Conservation (phyloP, 495 filamentous ascomycete species). For the Lophiostoma macrostomum region DNA sequence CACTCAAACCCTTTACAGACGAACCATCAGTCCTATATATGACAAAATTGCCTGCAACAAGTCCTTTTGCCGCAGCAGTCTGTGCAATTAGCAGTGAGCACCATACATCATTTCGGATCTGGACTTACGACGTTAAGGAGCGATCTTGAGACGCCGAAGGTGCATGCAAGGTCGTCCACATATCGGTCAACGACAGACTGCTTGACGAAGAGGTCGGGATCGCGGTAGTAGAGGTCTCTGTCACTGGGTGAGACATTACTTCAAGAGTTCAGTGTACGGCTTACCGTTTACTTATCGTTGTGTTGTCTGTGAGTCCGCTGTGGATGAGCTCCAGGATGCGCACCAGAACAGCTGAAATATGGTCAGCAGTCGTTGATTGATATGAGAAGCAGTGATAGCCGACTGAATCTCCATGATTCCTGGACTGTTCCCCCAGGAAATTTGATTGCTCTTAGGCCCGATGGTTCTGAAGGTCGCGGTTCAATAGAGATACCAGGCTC, state of each 20-base stretch:
- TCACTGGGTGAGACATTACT: background rate
- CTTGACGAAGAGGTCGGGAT: conserved; percentile 72
- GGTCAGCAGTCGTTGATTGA: conserved; percentile 12
- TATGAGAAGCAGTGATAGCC: background rate
- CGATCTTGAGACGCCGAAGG: conserved; percentile 60
- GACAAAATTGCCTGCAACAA: conserved; percentile 56
- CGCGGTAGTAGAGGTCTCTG: conserved; percentile 90
- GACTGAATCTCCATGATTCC: conserved; percentile 69
- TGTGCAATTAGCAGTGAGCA: conserved; percentile 30
- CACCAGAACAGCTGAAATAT: conserved; percentile 54
- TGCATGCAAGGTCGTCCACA: conserved; percentile 82
- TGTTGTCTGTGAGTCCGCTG: conserved; percentile 59
- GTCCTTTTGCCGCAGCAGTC: conserved; percentile 71
- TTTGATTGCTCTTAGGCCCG: conserved; percentile 34
- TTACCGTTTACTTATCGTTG: conserved; percentile 76
- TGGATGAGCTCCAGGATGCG: conserved; percentile 69
- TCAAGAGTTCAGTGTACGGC: no score
- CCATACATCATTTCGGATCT: background rate
- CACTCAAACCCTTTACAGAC: conserved; percentile 20
- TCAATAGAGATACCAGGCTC: background rate
- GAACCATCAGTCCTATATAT: conserved; percentile 41
- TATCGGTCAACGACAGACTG: conserved; percentile 73
- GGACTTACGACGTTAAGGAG: conserved; percentile 62
- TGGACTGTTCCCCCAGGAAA: conserved; percentile 59
- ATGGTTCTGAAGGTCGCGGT: background rate